Percentiles rank a stretch among this genome's conserved stretches.
Evolutionary conservation across 139 green algal species (phyloP).

Genomic region (Ettlia oleoabundans): DNA sequence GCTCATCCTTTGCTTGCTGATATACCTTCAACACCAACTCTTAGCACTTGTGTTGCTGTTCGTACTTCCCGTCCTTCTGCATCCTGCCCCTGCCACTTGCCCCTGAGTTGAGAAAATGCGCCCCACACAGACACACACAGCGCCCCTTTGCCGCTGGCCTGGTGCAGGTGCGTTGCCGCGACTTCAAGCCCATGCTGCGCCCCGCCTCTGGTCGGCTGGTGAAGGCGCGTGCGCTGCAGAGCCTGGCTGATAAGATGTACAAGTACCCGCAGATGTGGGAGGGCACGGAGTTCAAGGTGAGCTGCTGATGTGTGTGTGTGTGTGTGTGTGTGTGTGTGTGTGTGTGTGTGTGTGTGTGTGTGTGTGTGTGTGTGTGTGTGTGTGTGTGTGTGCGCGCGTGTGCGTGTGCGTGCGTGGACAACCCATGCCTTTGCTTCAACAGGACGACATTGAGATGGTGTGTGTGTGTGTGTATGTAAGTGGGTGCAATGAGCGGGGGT

Average conservation of each 20-base stretch:
- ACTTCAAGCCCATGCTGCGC: conserved; percentile 28
- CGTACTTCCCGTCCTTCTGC: too few relatives aligned
- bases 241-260: not conserved
- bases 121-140: not conserved
- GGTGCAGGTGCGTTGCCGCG: conserved; percentile 13
- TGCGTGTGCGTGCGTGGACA: too few relatives aligned
- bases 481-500: too few relatives aligned
- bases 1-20: too few relatives aligned
- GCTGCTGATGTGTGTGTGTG: not conserved
- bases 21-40: too few relatives aligned
- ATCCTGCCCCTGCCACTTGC: too few relatives aligned
- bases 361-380: not conserved
- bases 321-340: not conserved
- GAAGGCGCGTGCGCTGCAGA: conserved; percentile 29
- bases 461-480: too few relatives aligned
- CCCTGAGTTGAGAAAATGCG: too few relatives aligned
- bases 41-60: too few relatives aligned
- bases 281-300: not conserved
- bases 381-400: too few relatives aligned
- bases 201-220: not conserved
- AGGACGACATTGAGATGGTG: too few relatives aligned
- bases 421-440: too few relatives aligned
- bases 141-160: not conserved
- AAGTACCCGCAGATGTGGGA: not conserved
- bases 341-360: not conserved